Base-by-base conservation (phyloP, 768 basidiomycete species). In the Gymnopilus dilepis region DNA sequence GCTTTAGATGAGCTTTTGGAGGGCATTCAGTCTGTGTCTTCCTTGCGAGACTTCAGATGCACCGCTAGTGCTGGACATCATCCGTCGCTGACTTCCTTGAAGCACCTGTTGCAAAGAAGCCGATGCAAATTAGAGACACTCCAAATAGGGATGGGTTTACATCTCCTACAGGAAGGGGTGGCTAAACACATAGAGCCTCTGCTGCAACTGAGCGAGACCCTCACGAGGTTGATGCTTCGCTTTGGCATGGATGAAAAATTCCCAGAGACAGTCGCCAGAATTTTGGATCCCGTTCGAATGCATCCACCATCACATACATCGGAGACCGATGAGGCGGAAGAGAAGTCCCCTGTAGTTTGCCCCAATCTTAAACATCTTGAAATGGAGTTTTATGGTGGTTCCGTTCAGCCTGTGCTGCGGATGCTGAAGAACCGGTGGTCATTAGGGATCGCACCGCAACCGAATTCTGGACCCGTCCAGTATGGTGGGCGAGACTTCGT, bases 31-130 rank as follows among this genome's bases (percentile, higher is more conserved):
- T 42, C 56, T 28, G 17, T 38, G 26, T 17, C 56, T 5, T 30
- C 43, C 28, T 26, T 57, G 42, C 41, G 40, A 40, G 31, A 43
- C 2, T 24, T 51, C 52, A 40, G 19, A 38, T 54, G 61, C 61
- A 28, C 15, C 24, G 21, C 52, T 5, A 12, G 37, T 17, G 3
- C 38, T 22, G 52, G 21, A 24, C 8, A 40, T 26, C 24, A 54
- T n/a, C 52, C 38, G 3, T 21, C 52, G 30, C 52, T 54, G 22
- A 4, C 9, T 13, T 22, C 38, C 19, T 7, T 54, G n/a, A 54
- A 54, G 52, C 13, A 24, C 17, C 52, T 54, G 34, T 40, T 54
- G 33, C 34, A 54, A 19, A 11, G 24, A 24, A 54, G 52, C 40
- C 38, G 7, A 6, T 54, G 52, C 26, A 21, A 40, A 22, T 17